These are phyloP conservation scores for Aspergillus saccharolyticus DNA, from an alignment of 495 filamentous ascomycete species.

Conservation along the genomic window DNA sequence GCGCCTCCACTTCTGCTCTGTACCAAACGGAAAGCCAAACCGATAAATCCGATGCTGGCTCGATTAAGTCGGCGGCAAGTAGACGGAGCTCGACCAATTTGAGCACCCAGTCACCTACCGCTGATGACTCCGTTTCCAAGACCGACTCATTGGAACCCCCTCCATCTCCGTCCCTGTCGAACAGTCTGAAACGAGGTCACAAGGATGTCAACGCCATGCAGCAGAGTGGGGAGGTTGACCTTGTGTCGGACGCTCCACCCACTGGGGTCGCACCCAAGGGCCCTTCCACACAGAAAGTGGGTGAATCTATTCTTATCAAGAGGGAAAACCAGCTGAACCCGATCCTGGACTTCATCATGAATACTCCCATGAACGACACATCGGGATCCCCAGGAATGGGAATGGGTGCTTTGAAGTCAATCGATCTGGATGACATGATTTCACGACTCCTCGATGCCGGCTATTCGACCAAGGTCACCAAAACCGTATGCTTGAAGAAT, in stretches of 20 bases:
- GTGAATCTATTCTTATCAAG: constrained; percentile 67
- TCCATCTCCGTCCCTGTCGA: constrained; percentile 81
- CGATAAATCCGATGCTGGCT: constrained; percentile 72
- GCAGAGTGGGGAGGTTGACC: constrained; percentile 84
- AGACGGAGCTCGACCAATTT: constrained; percentile 39
- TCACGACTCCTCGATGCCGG: constrained; percentile 87
- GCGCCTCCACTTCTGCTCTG: constrained; percentile 62
- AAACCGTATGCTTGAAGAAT: constrained; percentile 94
- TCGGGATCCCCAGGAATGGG: constrained; percentile 44
- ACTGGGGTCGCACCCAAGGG: constrained; percentile 48
- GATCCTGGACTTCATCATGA: constrained; percentile 46
- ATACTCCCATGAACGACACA: constrained; percentile 33
- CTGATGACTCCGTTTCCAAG: constrained; percentile 33
- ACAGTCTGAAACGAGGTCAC: constrained; percentile 68
- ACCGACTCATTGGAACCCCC: constrained; percentile 64
- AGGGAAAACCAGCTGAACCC: constrained; percentile 66
- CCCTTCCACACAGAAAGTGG: constrained; percentile 43
- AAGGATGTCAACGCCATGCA: constrained; percentile 76
- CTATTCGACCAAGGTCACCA: constrained; percentile 94
- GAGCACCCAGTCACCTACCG: constrained; percentile 30
- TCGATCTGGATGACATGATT: constrained; percentile 97
- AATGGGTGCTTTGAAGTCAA: constrained; percentile 73
- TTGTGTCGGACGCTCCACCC: constrained; percentile 90
- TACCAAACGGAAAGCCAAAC: constrained; percentile 50
- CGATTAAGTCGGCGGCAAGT: constrained; percentile 63